Evolutionary conservation across 495 filamentous ascomycete genomes (phyloP), one percentile per base, ranked within the genome.

Genomic region (Wilcoxina mikolae): DNA sequence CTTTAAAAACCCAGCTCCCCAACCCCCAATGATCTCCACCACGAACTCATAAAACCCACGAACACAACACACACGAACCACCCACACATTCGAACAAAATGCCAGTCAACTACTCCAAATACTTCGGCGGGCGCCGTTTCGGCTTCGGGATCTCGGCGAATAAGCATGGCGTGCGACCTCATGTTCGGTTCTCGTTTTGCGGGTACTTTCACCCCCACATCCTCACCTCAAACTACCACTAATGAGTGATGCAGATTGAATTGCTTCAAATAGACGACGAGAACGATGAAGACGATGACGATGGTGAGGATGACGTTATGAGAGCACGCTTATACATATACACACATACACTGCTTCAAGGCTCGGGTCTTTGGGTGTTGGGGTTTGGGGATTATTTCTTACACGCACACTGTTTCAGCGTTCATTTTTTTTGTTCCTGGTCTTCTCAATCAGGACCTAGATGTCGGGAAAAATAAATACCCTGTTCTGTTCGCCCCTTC

Each of bases 61-160:
- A 52, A 52, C 26, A 39, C 49, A 52, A 38, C 4, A 38, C 12
- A 52, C 11, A n/a, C n/a, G n/a, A n/a, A n/a, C n/a, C n/a, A n/a
- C n/a, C n/a, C n/a, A n/a, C n/a, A n/a, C n/a, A n/a, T n/a, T n/a
- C 31, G 4, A 11, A 41, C 49, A 45, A 26, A 10, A 64, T 65
- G 63, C 61, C 61, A 25, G 42, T 65, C 58, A 43, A 7, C 4
- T 65, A 65, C 61, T 62, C 56, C 23, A 60, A 52, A 41, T 53
- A 57, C 29, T 63, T 57, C 23, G 59, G 56, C 22, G 59, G 64
- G 7, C 20, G 53, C 3, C 59, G 64, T 23, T 53, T 55, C 12
- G 64, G 64, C 22, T 55, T 65, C 31, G 64, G 64, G 3, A 22
- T 65, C 20, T 55, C 63, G 3, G 63, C 63, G 17, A 63, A 51